Conservation (phyloP, 2,329 filamentous ascomycete genomes). For the Zasmidium angulare region DNA sequence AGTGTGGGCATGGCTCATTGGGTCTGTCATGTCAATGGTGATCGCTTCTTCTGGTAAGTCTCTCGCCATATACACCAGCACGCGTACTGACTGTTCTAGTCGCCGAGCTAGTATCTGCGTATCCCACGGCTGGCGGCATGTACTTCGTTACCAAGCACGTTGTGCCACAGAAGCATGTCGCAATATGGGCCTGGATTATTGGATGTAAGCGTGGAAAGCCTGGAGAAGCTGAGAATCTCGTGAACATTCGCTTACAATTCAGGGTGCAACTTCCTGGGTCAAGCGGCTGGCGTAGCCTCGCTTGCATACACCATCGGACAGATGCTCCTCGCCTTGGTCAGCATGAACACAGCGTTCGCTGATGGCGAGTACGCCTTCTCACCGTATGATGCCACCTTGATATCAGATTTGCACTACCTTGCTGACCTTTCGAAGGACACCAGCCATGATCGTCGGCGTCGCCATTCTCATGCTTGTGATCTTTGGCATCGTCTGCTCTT, state of each 20-base stretch:
- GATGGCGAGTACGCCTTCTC: slow-evolving; percentile 54
- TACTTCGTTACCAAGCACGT: slow-evolving; percentile 68
- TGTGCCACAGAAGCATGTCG: slow-evolving; percentile 60
- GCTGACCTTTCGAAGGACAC: slow-evolving; percentile 45
- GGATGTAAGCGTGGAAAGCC: slow-evolving; percentile 36
- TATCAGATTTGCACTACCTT: not conserved
- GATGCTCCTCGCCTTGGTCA: slow-evolving; percentile 61
- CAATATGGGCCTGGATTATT: slow-evolving; percentile 64
- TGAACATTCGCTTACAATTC: too few species aligned
- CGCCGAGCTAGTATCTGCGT: slow-evolving; percentile 65
- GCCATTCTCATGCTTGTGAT: slow-evolving; percentile 56
- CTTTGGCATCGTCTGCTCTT: slow-evolving; percentile 61
- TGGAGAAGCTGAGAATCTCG: slow-evolving; percentile 36
- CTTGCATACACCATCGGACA: slow-evolving; percentile 64
- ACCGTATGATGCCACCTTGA: slow-evolving; percentile 49
- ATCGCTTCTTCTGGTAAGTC: slow-evolving; percentile 58
- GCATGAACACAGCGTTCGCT: slow-evolving; percentile 59
- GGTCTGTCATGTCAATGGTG: slow-evolving; percentile 63
- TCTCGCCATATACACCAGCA: not conserved
- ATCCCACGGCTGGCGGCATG: slow-evolving; percentile 67
- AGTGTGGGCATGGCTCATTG: slow-evolving; percentile 66
- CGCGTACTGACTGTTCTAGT: slow-evolving; percentile 39
- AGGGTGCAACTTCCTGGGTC: slow-evolving; percentile 62
- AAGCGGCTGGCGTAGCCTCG: slow-evolving; percentile 63
- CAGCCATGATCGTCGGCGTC: slow-evolving; percentile 59